Conservation (phyloP, 208 protist genomes). For the Vickermania spadyakhi region DNA sequence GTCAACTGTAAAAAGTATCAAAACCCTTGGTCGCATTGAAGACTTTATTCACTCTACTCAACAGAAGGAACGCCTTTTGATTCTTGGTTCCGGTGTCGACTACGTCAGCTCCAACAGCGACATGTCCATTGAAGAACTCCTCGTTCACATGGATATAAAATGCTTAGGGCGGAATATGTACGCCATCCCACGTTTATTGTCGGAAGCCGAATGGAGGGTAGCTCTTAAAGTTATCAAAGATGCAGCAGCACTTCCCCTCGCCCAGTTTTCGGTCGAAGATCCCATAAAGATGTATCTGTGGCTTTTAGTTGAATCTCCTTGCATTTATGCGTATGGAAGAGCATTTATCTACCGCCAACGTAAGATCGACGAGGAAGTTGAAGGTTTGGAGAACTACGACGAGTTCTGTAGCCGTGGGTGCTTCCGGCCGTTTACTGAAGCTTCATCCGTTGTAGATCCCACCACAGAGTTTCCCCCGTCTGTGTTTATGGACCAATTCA, state of each 20-base stretch:
- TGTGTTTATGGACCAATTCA: no score
- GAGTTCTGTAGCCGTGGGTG: not conserved
- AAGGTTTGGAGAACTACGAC: not conserved
- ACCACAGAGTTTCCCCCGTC: no score
- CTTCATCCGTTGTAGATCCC: no score
- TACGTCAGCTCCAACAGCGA: not conserved
- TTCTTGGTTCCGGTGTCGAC: not conserved
- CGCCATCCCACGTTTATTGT: not conserved
- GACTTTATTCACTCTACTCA: not conserved
- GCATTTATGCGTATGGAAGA: not conserved
- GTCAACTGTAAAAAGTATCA: not conserved
- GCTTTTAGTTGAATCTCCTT: not conserved
- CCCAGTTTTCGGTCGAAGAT: not conserved
- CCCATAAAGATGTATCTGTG: not conserved
- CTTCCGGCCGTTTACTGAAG: no score
- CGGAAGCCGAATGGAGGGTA: not conserved
- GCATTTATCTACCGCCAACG: not conserved
- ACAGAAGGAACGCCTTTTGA: not conserved
- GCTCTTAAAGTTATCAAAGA: not conserved
- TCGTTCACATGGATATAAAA: not conserved
- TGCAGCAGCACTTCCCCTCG: not conserved
- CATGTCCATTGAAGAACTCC: not conserved
- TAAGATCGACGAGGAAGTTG: not conserved
- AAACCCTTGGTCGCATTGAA: not conserved
- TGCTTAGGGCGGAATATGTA: not conserved